Evolutionary conservation across 345 rosid species (phyloP).

Genomic region (Rhodomyrtus tomentosa): DNA sequence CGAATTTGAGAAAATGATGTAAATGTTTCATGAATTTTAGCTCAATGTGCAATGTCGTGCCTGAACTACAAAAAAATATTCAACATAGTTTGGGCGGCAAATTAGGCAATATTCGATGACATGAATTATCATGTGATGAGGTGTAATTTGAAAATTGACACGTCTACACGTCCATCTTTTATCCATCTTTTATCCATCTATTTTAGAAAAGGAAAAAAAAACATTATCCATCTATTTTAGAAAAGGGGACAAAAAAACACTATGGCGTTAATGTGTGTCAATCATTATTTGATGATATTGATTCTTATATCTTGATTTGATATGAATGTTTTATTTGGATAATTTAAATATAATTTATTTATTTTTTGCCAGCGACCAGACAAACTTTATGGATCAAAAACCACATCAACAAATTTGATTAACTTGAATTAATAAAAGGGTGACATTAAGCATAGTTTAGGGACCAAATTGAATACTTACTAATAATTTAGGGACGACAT

Average conservation of each 20-base stretch:
- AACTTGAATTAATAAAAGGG: not conserved
- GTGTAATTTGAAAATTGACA: not conserved
- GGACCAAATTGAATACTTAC: not conserved
- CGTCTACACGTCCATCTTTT: not conserved
- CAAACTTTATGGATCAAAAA: not conserved
- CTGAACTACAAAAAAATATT: not conserved
- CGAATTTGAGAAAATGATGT: not conserved
- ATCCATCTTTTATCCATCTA: not conserved
- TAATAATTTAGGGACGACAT: not conserved
- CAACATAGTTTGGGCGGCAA: not conserved
- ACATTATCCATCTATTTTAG: not conserved
- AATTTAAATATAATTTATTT: not conserved
- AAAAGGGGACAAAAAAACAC: not conserved
- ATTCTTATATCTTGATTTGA: not conserved
- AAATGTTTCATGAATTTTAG: not conserved
- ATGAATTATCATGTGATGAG: not conserved
- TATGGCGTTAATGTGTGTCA: not conserved
- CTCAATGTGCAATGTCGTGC: not conserved
- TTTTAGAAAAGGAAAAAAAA: not conserved
- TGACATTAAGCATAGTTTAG: not conserved
- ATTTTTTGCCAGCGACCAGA: not conserved
- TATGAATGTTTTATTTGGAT: not conserved
- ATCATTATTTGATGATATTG: not conserved
- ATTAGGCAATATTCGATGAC: not conserved
- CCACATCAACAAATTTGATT: not conserved